phyloP scores from a whole-genome alignment of 2,329 filamentous ascomycete species.

The Whalleya microplaca region DNA sequence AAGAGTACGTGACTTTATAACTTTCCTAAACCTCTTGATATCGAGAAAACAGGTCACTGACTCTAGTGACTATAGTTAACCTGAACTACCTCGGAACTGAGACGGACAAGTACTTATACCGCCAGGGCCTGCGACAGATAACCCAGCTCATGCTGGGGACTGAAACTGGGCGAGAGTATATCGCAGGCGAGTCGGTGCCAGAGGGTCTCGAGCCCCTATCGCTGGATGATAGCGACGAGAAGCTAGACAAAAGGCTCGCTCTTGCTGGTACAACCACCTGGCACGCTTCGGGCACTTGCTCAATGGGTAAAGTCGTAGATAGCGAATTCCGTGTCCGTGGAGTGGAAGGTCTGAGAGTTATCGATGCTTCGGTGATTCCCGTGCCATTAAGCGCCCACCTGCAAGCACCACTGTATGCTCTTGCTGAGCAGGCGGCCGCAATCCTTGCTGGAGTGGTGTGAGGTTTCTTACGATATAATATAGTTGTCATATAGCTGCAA shows the following conservation, averaged over 20 bases:
- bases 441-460: slow-evolving; percentile 39
- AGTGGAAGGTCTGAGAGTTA: slow-evolving; percentile 41
- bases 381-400: slow-evolving; percentile 50
- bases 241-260: slow-evolving; percentile 34
- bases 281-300: slow-evolving; percentile 35
- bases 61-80: slow-evolving; percentile 27
- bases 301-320: slow-evolving; percentile 44
- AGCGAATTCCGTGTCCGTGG: slow-evolving; percentile 42
- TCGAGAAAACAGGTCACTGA: slow-evolving; percentile 12
- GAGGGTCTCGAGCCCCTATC: slow-evolving; percentile 21
- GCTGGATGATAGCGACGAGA: slow-evolving; percentile 29
- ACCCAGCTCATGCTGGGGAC: slow-evolving; percentile 29
- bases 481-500: too few species aligned
- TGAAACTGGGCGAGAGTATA: slow-evolving; percentile 27
- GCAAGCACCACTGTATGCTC: slow-evolving; percentile 55
- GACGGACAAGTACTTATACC: slow-evolving; percentile 32
- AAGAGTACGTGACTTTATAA: neutral
- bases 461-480: neutral
- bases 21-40: neutral
- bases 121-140: slow-evolving; percentile 29
- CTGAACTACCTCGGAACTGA: slow-evolving; percentile 36
- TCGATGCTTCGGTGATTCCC: slow-evolving; percentile 45
- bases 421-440: slow-evolving; percentile 63
- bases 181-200: slow-evolving; percentile 27
- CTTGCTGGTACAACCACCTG: slow-evolving; percentile 27